Evolutionary conservation across 176 grass and related monocot genomes (phyloP).

Genomic region (Stipa capillata): DNA sequence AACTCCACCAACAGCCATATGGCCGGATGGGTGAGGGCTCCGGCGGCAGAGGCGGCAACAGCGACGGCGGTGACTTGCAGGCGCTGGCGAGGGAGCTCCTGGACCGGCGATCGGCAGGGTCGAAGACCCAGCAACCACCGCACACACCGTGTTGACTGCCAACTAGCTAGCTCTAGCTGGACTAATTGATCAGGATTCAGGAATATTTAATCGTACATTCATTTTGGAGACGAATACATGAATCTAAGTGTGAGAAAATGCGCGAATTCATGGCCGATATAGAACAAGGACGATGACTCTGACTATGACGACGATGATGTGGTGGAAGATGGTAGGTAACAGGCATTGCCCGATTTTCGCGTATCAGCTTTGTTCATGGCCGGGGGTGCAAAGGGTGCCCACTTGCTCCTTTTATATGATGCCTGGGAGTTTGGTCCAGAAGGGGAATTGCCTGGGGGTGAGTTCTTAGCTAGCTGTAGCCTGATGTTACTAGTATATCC

Average conservation of each 20-base stretch:
- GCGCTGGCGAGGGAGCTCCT: constrained; percentile 53
- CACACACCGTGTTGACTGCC: too few relatives aligned
- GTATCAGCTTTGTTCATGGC: constrained; percentile 20
- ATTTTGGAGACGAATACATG: neutral
- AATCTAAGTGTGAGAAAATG: neutral
- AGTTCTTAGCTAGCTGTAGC: constrained; percentile 14
- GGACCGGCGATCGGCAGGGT: neutral
- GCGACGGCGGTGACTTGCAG: constrained; percentile 38
- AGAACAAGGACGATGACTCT: neutral
- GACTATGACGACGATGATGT: neutral
- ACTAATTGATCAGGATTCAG: constrained; percentile 19
- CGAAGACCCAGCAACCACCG: neutral
- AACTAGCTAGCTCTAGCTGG: too few relatives aligned
- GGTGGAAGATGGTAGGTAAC: constrained; percentile 26
- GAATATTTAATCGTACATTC: neutral
- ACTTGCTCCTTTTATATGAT: constrained; percentile 20
- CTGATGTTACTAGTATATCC: neutral
- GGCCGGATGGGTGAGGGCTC: neutral
- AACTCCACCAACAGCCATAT: constrained; percentile 2
- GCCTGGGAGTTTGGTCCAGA: constrained; percentile 1
- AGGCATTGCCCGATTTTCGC: constrained; percentile 38
- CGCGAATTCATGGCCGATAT: neutral
- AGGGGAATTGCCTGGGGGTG: neutral
- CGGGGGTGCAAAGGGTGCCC: neutral
- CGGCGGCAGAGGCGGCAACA: neutral